A percentile compares a stretch with the other conserved stretches of the same genome.
Evolutionary conservation across 2,329 filamentous ascomycete species (phyloP).

Genomic region (Fusarium sp.): DNA sequence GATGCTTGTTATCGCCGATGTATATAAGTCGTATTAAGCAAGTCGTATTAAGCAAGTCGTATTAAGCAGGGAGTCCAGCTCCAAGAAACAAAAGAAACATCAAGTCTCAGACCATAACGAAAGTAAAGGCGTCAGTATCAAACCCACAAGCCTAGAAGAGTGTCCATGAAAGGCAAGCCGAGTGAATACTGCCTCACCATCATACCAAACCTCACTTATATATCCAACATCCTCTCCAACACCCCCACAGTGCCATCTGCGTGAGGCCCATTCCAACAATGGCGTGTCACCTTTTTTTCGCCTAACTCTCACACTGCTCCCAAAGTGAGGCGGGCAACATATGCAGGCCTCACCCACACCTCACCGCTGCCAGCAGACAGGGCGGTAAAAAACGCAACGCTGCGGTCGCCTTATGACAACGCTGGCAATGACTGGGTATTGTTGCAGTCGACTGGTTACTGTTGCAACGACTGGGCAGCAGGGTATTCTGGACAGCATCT

Average conservation of each 20-base stretch:
- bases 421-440: constrained; percentile 3
- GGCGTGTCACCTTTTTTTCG: constrained; percentile 25
- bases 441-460: background rate
- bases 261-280: constrained; percentile 27
- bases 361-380: constrained; percentile 17
- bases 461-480: background rate
- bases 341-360: constrained; percentile 33
- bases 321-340: constrained; percentile 35
- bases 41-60: background rate
- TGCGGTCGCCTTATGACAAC: constrained; percentile 12
- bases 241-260: background rate
- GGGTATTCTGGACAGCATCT: background rate
- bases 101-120: background rate
- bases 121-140: background rate
- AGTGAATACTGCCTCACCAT: constrained; percentile 5
- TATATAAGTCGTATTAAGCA: background rate
- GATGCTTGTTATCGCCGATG: background rate
- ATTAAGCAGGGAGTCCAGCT: constrained; percentile 21
- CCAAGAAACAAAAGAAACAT: constrained; percentile 1
- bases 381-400: constrained; percentile 16
- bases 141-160: background rate
- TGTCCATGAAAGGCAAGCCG: background rate
- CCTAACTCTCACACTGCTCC: background rate
- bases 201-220: constrained; percentile 16
- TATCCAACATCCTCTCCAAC: background rate